These are phyloP conservation scores for Tolypocladium pustulatum DNA, from an alignment of 2,329 filamentous ascomycete species.

Conservation along the genomic window DNA sequence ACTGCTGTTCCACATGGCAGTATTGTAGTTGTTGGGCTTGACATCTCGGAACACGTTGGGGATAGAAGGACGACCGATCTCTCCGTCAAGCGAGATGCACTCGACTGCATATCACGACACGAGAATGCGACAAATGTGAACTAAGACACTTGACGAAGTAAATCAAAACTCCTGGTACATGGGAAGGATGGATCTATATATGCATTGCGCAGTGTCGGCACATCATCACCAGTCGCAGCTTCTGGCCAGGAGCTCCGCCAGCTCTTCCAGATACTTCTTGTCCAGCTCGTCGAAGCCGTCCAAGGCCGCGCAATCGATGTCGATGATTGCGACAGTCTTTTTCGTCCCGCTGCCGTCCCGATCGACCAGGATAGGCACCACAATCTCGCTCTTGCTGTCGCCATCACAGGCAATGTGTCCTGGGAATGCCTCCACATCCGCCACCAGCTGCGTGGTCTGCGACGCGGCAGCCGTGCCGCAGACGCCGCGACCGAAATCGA, in stretches of 20 bases:
- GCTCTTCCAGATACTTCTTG: constrained; percentile 50
- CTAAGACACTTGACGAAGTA: background rate
- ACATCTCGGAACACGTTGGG: background rate
- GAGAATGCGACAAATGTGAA: background rate
- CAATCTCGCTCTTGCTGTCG: constrained; percentile 68
- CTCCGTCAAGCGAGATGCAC: background rate
- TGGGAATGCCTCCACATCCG: constrained; percentile 63
- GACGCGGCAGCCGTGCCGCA: constrained; percentile 60
- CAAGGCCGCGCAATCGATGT: constrained; percentile 62
- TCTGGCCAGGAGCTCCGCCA: constrained; percentile 48
- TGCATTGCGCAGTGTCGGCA: background rate
- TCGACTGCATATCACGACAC: background rate
- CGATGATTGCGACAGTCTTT: constrained; percentile 63
- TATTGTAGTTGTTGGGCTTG: background rate
- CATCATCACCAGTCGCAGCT: constrained; percentile 53
- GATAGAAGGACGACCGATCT: background rate
- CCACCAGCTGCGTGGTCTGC: constrained; percentile 52
- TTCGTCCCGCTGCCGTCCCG: constrained; percentile 15
- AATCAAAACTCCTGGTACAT: background rate
- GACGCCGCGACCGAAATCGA: constrained; percentile 62
- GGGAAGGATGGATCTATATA: background rate
- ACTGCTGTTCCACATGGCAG: background rate
- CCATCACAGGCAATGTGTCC: constrained; percentile 77
- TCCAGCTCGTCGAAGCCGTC: constrained; percentile 63
- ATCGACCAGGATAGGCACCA: constrained; percentile 55